Conservation (phyloP, 78 protist species). For the Dictyostelium brefeldianum region DNA sequence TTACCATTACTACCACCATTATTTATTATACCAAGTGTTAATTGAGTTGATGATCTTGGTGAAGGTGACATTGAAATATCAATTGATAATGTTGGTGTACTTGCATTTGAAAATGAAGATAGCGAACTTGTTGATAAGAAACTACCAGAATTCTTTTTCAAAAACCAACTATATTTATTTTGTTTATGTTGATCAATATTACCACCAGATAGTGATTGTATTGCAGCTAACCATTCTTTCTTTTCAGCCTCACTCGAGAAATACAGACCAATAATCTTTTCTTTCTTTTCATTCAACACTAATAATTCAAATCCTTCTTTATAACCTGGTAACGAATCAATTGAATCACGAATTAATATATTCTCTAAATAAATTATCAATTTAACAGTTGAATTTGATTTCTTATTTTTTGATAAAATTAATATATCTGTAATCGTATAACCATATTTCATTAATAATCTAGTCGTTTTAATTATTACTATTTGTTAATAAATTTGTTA, state of each 20-base stretch:
- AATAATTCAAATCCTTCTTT: constrained; percentile 57
- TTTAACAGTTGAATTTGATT: constrained; percentile 36
- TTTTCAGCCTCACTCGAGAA: constrained; percentile 43
- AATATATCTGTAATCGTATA: constrained; percentile 30
- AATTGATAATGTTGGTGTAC: neutral
- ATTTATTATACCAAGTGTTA: neutral
- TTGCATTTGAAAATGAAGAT: neutral
- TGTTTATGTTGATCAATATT: constrained; percentile 12
- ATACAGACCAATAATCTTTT: constrained; percentile 39
- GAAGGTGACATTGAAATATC: constrained; percentile 27
- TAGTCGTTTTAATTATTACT: too few species aligned
- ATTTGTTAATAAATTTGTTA: too few species aligned
- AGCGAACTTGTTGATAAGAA: neutral
- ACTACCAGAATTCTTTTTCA: constrained; percentile 28
- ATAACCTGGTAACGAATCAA: constrained; percentile 30
- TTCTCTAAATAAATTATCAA: constrained; percentile 8
- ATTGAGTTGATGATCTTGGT: neutral
- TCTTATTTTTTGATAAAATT: constrained; percentile 64
- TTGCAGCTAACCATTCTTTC: constrained; percentile 43
- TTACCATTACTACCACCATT: neutral
- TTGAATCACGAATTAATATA: constrained; percentile 33
- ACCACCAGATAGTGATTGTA: constrained; percentile 23
- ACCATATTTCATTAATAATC: too few species aligned
- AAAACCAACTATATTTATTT: constrained; percentile 46
- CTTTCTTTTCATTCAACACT: constrained; percentile 34